These are phyloP conservation scores for Cutaneotrichosporon sp. DNA, from an alignment of 1,284 basidiomycete species.

Conservation along the genomic window DNA sequence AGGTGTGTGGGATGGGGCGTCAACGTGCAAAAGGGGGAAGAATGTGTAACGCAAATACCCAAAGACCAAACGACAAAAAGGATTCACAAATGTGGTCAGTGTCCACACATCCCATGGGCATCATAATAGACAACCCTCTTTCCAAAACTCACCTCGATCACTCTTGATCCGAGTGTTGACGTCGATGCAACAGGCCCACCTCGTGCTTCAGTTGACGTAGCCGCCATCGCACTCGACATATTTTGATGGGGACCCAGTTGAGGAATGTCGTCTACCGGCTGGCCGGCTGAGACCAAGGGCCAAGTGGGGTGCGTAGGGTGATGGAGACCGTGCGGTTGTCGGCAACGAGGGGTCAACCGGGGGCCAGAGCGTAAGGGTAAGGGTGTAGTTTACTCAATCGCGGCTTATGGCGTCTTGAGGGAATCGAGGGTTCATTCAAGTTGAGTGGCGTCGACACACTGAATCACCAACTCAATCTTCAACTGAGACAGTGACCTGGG, in stretches of 20 bases:
- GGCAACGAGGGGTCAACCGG: background rate
- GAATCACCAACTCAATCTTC: background rate
- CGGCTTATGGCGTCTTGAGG: slow-evolving; percentile 1
- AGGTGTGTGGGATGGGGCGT: background rate
- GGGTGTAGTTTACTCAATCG: background rate
- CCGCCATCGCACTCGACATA: no score
- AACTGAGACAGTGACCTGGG: background rate
- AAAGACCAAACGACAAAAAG: no score
- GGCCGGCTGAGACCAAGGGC: no score
- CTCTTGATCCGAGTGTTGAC: background rate
- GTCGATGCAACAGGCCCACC: background rate
- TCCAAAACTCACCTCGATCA: no score
- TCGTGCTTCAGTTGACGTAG: background rate
- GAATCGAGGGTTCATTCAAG: background rate
- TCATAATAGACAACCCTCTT: no score
- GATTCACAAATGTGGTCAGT: no score
- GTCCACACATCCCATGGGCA: no score
- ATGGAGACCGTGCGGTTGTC: background rate
- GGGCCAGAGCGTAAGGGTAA: background rate
- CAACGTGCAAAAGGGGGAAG: no score
- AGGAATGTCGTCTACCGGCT: background rate
- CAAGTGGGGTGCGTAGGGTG: no score
- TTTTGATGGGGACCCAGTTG: no score
- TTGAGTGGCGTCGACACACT: background rate
- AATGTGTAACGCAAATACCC: no score